Evolutionary conservation across 2,329 filamentous ascomycete genomes (phyloP).

Genomic region (Monilinia polystroma): DNA sequence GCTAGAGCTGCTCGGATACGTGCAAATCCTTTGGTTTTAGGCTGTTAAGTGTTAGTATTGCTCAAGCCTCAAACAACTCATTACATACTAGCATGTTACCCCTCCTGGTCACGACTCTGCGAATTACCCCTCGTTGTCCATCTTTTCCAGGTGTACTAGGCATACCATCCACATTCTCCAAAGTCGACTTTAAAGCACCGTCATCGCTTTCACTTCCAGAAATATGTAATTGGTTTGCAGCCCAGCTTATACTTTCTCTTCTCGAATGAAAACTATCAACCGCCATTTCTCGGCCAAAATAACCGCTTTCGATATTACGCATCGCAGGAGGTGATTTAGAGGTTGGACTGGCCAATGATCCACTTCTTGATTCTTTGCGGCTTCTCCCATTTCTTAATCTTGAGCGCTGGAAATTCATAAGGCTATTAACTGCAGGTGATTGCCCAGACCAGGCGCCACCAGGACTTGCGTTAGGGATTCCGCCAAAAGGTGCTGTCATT

Average conservation of each 20-base stretch:
- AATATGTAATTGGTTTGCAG: slow-evolving; percentile 84
- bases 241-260: slow-evolving; percentile 85
- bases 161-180: slow-evolving; percentile 43
- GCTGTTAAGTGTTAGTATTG: slow-evolving; percentile 52
- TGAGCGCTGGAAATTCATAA: slow-evolving; percentile 74
- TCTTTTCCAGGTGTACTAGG: slow-evolving; percentile 49
- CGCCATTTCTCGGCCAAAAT: slow-evolving; percentile 53
- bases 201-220: slow-evolving; percentile 79
- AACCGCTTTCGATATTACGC: slow-evolving; percentile 44
- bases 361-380: slow-evolving; percentile 67
- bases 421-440: slow-evolving; percentile 70
- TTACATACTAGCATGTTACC: slow-evolving; percentile 79
- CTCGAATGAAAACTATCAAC: slow-evolving; percentile 56
- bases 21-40: slow-evolving; percentile 94
- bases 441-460: slow-evolving; percentile 63
- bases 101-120: slow-evolving; percentile 78
- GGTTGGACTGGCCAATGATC: slow-evolving; percentile 64
- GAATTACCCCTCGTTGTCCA: slow-evolving; percentile 72
- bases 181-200: slow-evolving; percentile 50
- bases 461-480: slow-evolving; percentile 48
- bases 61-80: background rate
- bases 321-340: slow-evolving; percentile 74
- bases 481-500: slow-evolving; percentile 48
- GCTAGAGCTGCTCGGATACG: slow-evolving; percentile 85
- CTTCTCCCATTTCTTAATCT: slow-evolving; percentile 59